Evolutionary conservation across 1,139 yeast species (phyloP), one percentile per base, ranked within the genome.

Genomic region (Diutina neorugosa): DNA sequence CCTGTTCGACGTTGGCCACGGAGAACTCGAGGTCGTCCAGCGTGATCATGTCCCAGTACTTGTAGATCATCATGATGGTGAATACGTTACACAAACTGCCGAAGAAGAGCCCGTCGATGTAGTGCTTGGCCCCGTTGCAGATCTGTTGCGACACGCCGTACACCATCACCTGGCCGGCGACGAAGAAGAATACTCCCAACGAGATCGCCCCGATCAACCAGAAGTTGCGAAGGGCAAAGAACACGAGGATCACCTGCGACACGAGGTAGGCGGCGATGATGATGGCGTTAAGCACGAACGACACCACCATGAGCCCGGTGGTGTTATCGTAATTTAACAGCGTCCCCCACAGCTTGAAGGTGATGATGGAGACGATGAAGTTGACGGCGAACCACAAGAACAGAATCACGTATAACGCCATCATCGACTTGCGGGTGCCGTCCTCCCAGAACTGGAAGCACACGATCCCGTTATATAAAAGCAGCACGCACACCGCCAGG

Each of bases 41-140:
- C n/a, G 98, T 93, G 54, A 93, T 85, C 80, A 89, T 87, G 63
- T 91, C 97, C 97, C 98, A 93, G 61, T 83, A 88, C 69, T 93
- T 91, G 73, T 90, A 91, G 54, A 91, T 74, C 98, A 93, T 91
- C 96, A 93, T 90, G 54, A 86, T 72, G 7, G 96, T 78, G 62
- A 89, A 86, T 52, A 89, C 66, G 64, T 87, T 88, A 63, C 96
- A 81, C 50, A 88, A 62, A 40, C 94, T 78, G 23, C 91, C 95
- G 63, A 91, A 87, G 65, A 91, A 86, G 40, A 89, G 68, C 1
- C 98, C 98, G 62, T 93, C 98, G 27, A 90, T 75, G 65, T 91
- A 93, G 67, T 93, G 98, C 51, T 83, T 80, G 50, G 86, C 81
- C 20, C 82, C 78, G 50, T 71, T 69, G 67, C 98, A 93, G 46